Conservation (phyloP, 129 eudicot genomes). For the Sambucus nigra region DNA sequence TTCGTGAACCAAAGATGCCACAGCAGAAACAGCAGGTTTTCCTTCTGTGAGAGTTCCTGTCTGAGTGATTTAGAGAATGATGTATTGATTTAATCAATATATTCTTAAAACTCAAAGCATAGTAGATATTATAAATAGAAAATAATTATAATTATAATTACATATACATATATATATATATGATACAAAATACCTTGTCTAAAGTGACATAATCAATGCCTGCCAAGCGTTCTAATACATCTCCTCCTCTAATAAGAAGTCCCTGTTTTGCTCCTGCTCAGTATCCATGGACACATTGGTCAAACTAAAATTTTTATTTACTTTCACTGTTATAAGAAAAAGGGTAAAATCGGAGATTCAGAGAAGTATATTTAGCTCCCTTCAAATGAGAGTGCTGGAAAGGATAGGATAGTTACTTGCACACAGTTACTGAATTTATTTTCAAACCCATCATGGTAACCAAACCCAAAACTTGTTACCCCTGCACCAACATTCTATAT, state of each 20-base stretch:
- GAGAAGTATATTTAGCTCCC: too few relatives aligned
- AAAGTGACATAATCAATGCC: conserved; percentile 56
- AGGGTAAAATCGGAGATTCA: too few relatives aligned
- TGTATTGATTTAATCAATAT: neutral
- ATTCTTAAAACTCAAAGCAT: neutral
- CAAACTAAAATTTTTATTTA: neutral
- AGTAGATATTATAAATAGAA: neutral
- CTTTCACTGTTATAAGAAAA: too few relatives aligned
- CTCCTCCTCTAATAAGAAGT: conserved; percentile 91
- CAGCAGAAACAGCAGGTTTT: conserved; percentile 75
- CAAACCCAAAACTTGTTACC: too few relatives aligned
- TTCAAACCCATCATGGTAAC: too few relatives aligned
- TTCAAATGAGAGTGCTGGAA: too few relatives aligned
- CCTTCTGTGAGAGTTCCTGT: conserved; percentile 97
- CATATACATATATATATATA: too few relatives aligned
- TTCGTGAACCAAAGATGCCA: conserved; percentile 44
- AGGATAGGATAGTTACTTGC: too few relatives aligned
- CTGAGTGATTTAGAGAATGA: conserved; percentile 21
- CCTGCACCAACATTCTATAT: too few relatives aligned
- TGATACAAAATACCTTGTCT: conserved; percentile 55
- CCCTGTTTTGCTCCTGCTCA: conserved; percentile 90
- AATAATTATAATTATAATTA: neutral
- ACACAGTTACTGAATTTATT: too few relatives aligned
- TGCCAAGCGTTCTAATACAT: conserved; percentile 90
- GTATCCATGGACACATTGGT: conserved; percentile 2